Evolutionary conservation across 2,329 filamentous ascomycete species (phyloP), one percentile per base, ranked within the genome.

Genomic region (Ophiostoma fasciatum): DNA sequence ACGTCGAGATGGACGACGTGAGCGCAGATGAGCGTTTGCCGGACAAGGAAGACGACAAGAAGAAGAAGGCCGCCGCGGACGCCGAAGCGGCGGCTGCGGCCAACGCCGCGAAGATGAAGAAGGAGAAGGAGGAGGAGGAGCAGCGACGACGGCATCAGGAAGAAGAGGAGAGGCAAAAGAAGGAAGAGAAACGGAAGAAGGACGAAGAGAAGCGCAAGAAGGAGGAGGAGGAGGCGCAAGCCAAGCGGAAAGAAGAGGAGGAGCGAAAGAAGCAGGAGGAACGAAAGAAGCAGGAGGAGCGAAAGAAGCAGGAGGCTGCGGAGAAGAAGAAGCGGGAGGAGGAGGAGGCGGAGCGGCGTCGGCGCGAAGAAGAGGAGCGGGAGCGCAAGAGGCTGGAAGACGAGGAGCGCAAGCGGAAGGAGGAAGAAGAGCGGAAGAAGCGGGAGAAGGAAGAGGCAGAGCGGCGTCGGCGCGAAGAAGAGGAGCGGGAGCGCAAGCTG

Each of bases 1-100:
- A 74, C 37, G 50, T 69, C 8, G 66, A 70, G 15, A 74, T 74
- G 69, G 56, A 54, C 2, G 70, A 74, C 42, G 61, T 58, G 3
- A 55, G 43, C n/a, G n/a, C n/a, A n/a, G n/a, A n/a, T n/a, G n/a
- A n/a, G n/a, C n/a, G n/a, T n/a, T n/a, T n/a, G n/a, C n/a, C n/a
- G n/a, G 42, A 56, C 31, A 50, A 44, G 47, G 48, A 44, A 22
- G 48, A 50, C 31, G 48, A 37, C 42, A 52, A 40, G 28, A 49
- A 51, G 14, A 53, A 58, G 38, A 46, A 52, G 21, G 52, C 51
- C 35, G 55, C 60, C 20, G 57, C 58, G 34, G 52, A 49, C 33
- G 48, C 52, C 31, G 49, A 45, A 17, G 49, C 51, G 36, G 48
- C 60, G 21, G 57, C 58, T 33, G 52, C 49, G 34, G 48, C 52